These are phyloP conservation scores for Alloascoidea hylecoeti DNA, from an alignment of 805 yeast species.

Conservation along the genomic window DNA sequence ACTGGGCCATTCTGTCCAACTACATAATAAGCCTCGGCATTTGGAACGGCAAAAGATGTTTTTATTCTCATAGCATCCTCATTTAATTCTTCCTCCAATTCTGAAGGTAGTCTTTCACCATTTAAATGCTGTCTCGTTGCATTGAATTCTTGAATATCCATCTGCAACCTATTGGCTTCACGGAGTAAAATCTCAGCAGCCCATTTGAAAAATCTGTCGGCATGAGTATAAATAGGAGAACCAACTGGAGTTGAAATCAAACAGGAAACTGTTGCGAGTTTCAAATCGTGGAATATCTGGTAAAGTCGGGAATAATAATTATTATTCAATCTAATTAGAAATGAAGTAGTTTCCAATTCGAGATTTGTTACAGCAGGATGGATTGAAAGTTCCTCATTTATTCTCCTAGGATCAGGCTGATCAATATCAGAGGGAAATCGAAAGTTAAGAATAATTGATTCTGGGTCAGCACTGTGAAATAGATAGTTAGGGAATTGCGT, in stretches of 20 bases:
- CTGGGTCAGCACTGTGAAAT: background rate
- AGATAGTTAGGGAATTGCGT: no score
- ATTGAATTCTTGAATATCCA: constrained; percentile 15
- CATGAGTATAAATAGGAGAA: constrained; percentile 28
- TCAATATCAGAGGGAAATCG: background rate
- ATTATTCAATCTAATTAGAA: constrained; percentile 24
- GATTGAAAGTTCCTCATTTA: background rate
- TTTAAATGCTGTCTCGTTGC: constrained; percentile 2
- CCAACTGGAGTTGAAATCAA: constrained; percentile 36
- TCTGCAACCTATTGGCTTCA: constrained; percentile 31
- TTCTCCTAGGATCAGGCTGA: background rate
- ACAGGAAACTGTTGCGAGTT: constrained; percentile 33
- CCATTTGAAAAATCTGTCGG: constrained; percentile 51
- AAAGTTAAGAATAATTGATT: background rate
- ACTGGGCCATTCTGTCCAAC: constrained; percentile 59
- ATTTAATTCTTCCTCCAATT: constrained; percentile 26
- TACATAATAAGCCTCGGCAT: constrained; percentile 53
- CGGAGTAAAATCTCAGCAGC: constrained; percentile 48
- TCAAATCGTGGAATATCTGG: constrained; percentile 52
- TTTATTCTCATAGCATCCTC: constrained; percentile 51
- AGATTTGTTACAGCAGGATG: background rate
- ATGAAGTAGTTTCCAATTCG: constrained; percentile 18
- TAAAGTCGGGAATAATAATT: constrained; percentile 33
- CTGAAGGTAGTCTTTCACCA: background rate
- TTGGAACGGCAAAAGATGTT: constrained; percentile 30